These are phyloP conservation scores for Xylaria longipes DNA, from an alignment of 495 filamentous ascomycete species.

Conservation along the genomic window DNA sequence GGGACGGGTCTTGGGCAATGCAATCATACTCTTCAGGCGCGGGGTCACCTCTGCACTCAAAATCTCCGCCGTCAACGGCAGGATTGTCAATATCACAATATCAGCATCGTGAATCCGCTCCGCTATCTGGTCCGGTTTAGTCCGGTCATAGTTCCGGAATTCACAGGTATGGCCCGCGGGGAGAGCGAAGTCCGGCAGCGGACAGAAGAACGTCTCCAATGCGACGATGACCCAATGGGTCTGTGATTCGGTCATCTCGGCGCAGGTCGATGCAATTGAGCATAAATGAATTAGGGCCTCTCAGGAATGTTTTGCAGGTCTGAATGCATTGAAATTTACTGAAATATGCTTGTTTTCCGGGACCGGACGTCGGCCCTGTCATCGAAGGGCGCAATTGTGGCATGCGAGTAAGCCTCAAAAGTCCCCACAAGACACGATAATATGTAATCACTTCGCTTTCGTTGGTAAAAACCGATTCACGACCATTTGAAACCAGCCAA, in stretches of 20 bases:
- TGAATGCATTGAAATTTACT: background rate
- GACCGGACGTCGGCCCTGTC: conserved; percentile 2
- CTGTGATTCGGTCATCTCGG: conserved; percentile 15
- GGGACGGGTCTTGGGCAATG: background rate
- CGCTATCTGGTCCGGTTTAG: conserved; percentile 40
- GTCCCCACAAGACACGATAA: no score
- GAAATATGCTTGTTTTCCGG: background rate
- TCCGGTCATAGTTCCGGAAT: conserved; percentile 39
- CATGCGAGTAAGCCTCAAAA: background rate
- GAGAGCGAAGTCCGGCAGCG: conserved; percentile 49
- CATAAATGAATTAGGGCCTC: background rate
- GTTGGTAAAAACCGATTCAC: no score
- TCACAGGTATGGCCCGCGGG: conserved; percentile 48
- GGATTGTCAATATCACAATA: conserved; percentile 53
- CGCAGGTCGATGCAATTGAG: background rate
- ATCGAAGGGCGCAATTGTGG: conserved; percentile 7
- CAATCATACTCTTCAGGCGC: conserved; percentile 39
- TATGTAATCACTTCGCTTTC: no score
- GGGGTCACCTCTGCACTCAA: conserved; percentile 46
- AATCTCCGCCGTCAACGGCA: conserved; percentile 45
- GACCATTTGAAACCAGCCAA: no score
- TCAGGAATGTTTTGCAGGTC: background rate
- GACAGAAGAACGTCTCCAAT: conserved; percentile 54
- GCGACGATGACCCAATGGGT: conserved; percentile 52
- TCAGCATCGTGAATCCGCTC: conserved; percentile 54